Base-by-base conservation (phyloP, 1,284 basidiomycete species). In the Waitea zeae region DNA sequence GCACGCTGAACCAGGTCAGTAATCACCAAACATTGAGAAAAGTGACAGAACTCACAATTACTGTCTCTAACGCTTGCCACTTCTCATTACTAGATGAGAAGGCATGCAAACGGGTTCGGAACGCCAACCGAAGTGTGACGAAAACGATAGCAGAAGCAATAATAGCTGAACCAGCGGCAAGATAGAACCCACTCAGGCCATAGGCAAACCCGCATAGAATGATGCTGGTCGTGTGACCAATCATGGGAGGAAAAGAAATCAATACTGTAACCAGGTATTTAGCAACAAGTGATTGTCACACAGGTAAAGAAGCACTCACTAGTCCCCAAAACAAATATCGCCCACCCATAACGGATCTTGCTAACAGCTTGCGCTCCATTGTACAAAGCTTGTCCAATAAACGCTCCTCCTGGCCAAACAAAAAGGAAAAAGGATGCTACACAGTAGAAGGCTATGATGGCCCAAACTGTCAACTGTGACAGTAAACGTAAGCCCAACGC, bases 181-280 rank as follows among this genome's bases (percentile, higher is more conserved):
- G 63, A 39, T 61, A 62, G 47, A 82, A 78, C 1, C 79, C 79
- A 38, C 67, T 65, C 55, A 82, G 62, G 34, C 84, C 84, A 45
- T 83, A 88, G 0, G 81, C 76, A 51, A 86, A 88, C 1, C 84
- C 83, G 45, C 73, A 79, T 2, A 88, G 51, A 6, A 74, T 73
- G 19, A 62, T 48, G 36, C 56, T 45, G 0, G 78, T 81, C 0
- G 74, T 73, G 48, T 82, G 78, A 1, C 83, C 82, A 37, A 80
- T 63, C 41, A 79, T 53, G 4, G 84, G 84, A n/a, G 84, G 84
- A 44, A 84, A 75, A 3, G 74, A 83, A 17, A 71, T 62, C 17
- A 72, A 42, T 33, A 77, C 76, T 80, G 39, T 26, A n/a, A n/a
- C n/a, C 24, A 7, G 24, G 7, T 9, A 26, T 26, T 7, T n/a